Evolutionary conservation across 2,329 filamentous ascomycete species (phyloP).

Genomic region (Colletotrichum tropicicola): DNA sequence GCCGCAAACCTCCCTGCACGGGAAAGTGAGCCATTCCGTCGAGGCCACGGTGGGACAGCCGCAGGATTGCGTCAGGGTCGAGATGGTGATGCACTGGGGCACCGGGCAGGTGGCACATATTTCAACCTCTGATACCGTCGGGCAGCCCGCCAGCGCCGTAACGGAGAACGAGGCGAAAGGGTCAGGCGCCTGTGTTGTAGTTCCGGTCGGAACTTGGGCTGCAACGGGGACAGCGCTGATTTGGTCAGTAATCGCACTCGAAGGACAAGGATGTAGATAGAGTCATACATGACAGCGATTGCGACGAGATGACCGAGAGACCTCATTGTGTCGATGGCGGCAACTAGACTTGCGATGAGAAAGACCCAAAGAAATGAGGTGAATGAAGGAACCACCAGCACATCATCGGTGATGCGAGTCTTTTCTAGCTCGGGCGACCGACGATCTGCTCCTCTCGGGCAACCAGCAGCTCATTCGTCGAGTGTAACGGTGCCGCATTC

Average conservation of each 20-base stretch:
- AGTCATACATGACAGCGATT: neutral
- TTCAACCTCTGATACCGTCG: slow-evolving; percentile 41
- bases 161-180: neutral
- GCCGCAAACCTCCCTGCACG: slow-evolving; percentile 39
- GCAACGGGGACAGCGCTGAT: neutral
- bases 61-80: slow-evolving; percentile 42
- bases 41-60: slow-evolving; percentile 41
- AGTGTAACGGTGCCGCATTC: neutral
- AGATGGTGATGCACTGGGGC: slow-evolving; percentile 39
- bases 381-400: no score
- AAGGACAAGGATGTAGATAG: rapidly evolving
- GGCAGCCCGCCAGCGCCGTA: slow-evolving; percentile 33
- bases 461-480: slow-evolving; percentile 1
- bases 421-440: neutral
- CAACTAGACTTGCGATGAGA: neutral
- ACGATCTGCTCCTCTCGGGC: neutral
- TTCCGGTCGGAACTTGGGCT: slow-evolving; percentile 1
- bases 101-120: slow-evolving; percentile 44
- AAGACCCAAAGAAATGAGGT: neutral
- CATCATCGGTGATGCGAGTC: no score
- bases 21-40: slow-evolving; percentile 39
- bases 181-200: neutral
- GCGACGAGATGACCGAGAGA: neutral
- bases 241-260: neutral
- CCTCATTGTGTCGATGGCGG: neutral